Base-by-base conservation (phyloP, 148 eudicot species). In the Rhododendron williamsianum region DNA sequence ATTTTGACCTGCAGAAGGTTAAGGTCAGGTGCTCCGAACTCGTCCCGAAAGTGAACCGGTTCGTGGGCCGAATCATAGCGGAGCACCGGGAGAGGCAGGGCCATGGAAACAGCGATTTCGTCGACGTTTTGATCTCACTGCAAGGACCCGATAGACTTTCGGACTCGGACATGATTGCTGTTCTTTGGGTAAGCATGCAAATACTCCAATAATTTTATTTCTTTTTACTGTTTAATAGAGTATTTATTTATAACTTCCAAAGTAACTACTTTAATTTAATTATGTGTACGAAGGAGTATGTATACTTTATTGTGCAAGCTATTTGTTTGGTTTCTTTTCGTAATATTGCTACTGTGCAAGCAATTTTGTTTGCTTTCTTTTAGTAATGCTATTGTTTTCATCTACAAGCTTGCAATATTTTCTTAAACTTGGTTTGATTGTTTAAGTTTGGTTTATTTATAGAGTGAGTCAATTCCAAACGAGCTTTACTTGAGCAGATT, bases 21-120 rank as follows among this genome's bases (percentile, higher is more conserved):
- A 90, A 93, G 82, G 81, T 72, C 84, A 93, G 96, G 87, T 94
- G 97, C 91, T 87, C 91, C 41, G 51, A 83, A 36, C 92, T 95
- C 0, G 95, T 94, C 0, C 96, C 97, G 0, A 91, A 87, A 76
- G 98, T 95, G 72, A 94, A 93, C 91, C 86, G 86, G 80, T 91
- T 93, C 23, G 96, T 95, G 0, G 80, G 91, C 46, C 86, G 86
- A 23, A 92, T 95, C 19, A 90, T 95, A 0, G 86, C 87, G 0
- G 89, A 94, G 19, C 97, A 94, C 81, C 85, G 91, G 36, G 86
- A 88, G 8, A 38, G 81, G 65, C 15, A 90, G 38, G 73, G 77
- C 1, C 76, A 81, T 0, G 43, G 67, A 30, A 90, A 83, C 86
- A 81, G 90, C 25, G 97, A 95, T 80, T 95, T 95, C 58, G 97